Evolutionary conservation across 306 rosid genomes (phyloP).

Genomic region (Medicago arabica): DNA sequence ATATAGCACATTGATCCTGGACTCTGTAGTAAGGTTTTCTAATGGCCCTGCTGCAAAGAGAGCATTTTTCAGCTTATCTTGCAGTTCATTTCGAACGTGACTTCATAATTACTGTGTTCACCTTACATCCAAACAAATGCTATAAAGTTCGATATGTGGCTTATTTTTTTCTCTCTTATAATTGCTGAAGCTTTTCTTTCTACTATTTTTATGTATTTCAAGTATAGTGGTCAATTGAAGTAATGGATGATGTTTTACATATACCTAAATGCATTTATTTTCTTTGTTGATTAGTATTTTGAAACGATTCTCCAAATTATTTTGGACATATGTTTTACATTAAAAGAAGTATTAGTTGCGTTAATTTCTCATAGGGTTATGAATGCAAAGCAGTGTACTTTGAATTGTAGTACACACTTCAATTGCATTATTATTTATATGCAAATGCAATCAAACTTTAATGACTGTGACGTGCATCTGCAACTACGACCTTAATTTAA

Average conservation of each 20-base stretch:
- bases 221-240: constrained; percentile 33
- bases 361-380: background rate
- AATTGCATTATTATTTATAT: background rate
- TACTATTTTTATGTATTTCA: constrained; percentile 31
- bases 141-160: constrained; percentile 51
- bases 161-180: constrained; percentile 26
- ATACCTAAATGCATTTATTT: background rate
- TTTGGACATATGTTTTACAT: background rate
- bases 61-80: constrained; percentile 44
- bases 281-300: constrained; percentile 15
- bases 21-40: constrained; percentile 38
- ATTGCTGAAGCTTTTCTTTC: constrained; percentile 21
- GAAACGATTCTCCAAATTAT: background rate
- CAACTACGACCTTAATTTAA: background rate
- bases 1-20: constrained; percentile 35
- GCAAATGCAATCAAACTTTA: background rate
- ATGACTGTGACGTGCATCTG: background rate
- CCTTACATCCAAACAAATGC: constrained; percentile 38
- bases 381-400: background rate
- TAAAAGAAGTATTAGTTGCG: background rate
- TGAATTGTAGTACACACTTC: background rate
- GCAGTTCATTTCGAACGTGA: constrained; percentile 31
- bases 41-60: constrained; percentile 39
- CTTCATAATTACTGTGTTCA: constrained; percentile 41
- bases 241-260: constrained; percentile 30